Evolutionary conservation across 257 asterid species (phyloP).

Genomic region (Solanum sejunctum): DNA sequence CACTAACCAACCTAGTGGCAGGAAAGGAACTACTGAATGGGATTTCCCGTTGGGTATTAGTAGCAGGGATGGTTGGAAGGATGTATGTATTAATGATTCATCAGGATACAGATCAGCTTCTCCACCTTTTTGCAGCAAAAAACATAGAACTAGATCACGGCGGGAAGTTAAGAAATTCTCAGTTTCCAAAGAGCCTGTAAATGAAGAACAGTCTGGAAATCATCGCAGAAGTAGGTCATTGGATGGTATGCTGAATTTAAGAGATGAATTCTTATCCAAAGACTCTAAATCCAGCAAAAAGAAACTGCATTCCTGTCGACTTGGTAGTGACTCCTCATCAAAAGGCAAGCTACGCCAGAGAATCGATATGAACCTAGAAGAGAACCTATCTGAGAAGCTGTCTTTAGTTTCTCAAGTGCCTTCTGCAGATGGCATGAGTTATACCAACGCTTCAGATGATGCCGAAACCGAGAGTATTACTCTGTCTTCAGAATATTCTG

Average conservation of each 20-base stretch:
- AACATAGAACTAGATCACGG: slow-evolving; percentile 20
- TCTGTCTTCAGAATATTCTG: slow-evolving; percentile 17
- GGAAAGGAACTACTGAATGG: slow-evolving; percentile 14
- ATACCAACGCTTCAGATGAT: slow-evolving; percentile 18
- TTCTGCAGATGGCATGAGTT: slow-evolving; percentile 3
- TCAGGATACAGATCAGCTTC: slow-evolving; percentile 50
- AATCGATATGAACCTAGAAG: slow-evolving; percentile 21
- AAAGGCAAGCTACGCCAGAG: slow-evolving; percentile 22
- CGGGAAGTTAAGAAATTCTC: slow-evolving; percentile 18
- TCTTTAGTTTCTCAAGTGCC: slow-evolving; percentile 7
- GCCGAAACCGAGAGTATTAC: slow-evolving; percentile 22
- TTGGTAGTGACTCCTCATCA: slow-evolving; percentile 22
- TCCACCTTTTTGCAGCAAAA: slow-evolving; percentile 31
- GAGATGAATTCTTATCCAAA: slow-evolving; percentile 19
- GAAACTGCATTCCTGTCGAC: slow-evolving; percentile 22
- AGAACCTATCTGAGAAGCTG: slow-evolving; percentile 22
- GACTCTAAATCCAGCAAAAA: slow-evolving; percentile 28
- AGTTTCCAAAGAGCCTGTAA: slow-evolving; percentile 15
- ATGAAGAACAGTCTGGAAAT: not conserved
- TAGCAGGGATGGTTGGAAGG: slow-evolving; percentile 77
- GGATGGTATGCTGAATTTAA: slow-evolving; percentile 24
- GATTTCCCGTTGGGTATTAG: slow-evolving; percentile 53
- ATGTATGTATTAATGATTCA: slow-evolving; percentile 29
- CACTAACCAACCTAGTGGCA: slow-evolving; percentile 10
- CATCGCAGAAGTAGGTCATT: slow-evolving; percentile 26